A percentile compares a stretch with the other conserved stretches of the same genome.
phyloP scores from a whole-genome alignment of 139 green algal genomes.

The Chloropicon primus region DNA sequence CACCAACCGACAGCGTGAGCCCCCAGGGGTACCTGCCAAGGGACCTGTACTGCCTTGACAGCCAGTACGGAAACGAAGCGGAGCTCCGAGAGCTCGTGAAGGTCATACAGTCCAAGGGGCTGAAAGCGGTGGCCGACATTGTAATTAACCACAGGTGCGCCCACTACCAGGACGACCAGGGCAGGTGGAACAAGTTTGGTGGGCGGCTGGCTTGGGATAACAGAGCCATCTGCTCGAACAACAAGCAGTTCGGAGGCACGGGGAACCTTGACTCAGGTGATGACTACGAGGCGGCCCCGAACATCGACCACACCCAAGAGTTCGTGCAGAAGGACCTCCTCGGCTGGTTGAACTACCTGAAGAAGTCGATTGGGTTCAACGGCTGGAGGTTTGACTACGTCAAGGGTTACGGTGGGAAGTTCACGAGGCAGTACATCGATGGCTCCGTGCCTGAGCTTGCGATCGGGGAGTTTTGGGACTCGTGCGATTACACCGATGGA shows the following conservation, averaged over 20 bases:
- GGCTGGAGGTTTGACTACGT: conserved; percentile 93
- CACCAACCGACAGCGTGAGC: conserved; percentile 60
- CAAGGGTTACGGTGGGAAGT: conserved; percentile 47
- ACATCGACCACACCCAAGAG: conserved; percentile 78
- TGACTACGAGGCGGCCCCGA: conserved; percentile 80
- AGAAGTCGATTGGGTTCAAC: conserved; percentile 77
- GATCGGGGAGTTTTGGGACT: conserved; percentile 93
- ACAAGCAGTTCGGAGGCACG: conserved; percentile 64
- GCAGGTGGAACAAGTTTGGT: conserved; percentile 78
- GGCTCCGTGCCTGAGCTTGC: conserved; percentile 64
- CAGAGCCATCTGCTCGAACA: conserved; percentile 65
- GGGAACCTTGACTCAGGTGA: conserved; percentile 64
- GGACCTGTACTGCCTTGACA: conserved; percentile 69
- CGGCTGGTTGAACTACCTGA: conserved; percentile 73
- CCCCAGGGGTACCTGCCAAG: conserved; percentile 77
- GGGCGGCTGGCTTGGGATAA: conserved; percentile 80
- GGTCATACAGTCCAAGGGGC: conserved; percentile 39
- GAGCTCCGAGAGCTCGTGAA: conserved; percentile 57
- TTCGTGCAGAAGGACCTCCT: conserved; percentile 47
- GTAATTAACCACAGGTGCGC: conserved; percentile 91
- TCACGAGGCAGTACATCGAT: conserved; percentile 63
- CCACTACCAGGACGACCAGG: conserved; percentile 35
- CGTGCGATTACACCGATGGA: conserved; percentile 73
- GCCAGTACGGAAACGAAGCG: conserved; percentile 51
- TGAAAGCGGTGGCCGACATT: conserved; percentile 86